These are phyloP conservation scores for Parsonsia alboflavescens DNA, from an alignment of 257 asterid genomes.

Conservation along the genomic window DNA sequence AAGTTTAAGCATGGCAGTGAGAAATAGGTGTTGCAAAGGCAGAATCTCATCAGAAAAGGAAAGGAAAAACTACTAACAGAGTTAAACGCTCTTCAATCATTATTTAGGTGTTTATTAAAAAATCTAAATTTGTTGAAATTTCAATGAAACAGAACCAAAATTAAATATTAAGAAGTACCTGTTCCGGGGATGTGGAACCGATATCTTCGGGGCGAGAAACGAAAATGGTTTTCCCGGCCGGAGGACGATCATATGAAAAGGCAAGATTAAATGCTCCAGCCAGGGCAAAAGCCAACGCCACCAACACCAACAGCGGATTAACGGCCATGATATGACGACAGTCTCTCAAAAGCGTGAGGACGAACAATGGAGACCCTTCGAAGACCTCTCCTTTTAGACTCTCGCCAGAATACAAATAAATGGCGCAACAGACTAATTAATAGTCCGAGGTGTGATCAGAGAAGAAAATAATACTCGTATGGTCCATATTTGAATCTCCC, in stretches of 20 bases:
- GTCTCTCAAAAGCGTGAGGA: not conserved
- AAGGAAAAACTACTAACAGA: not conserved
- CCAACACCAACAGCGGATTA: not conserved
- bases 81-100: not conserved
- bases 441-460: too few species aligned
- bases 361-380: not conserved
- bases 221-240: slow-evolving; percentile 21
- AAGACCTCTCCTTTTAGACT: not conserved
- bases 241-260: slow-evolving; percentile 36
- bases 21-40: not conserved
- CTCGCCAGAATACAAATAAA: not conserved
- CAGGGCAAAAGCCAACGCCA: slow-evolving; percentile 13
- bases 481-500: too few species aligned
- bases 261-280: slow-evolving; percentile 14
- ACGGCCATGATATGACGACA: slow-evolving; percentile 17
- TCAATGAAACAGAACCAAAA: not conserved
- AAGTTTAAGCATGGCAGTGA: too few species aligned
- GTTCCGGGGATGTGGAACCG: slow-evolving; percentile 37
- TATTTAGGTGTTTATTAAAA: too few species aligned
- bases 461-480: not conserved
- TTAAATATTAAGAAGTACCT: slow-evolving; percentile 19
- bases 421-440: too few species aligned
- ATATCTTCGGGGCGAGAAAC: slow-evolving; percentile 17
- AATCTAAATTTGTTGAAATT: not conserved
- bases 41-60: not conserved